phyloP scores from a whole-genome alignment of 1,284 basidiomycete genomes.

The Kalmanozyma brasiliensis region DNA sequence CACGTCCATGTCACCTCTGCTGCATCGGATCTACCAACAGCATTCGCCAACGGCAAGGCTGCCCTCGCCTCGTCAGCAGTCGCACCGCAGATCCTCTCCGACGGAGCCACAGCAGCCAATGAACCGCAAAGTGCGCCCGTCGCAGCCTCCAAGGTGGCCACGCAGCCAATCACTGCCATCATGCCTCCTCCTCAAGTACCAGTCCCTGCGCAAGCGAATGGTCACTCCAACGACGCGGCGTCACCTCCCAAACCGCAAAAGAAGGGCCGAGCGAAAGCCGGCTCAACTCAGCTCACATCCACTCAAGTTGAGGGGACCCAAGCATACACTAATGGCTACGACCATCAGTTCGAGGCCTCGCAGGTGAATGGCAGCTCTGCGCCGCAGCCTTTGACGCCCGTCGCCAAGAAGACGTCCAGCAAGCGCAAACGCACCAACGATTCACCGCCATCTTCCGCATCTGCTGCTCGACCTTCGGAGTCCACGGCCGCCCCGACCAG shows the following conservation, averaged over 20 bases:
- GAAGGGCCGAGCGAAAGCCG: slow-evolving; percentile 1
- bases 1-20: slow-evolving; percentile 33
- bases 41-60: slow-evolving; percentile 5
- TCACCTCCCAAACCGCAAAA: background rate
- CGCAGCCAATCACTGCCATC: background rate
- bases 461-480: too few relatives aligned
- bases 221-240: background rate
- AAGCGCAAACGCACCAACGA: slow-evolving; percentile 28
- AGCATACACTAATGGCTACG: background rate
- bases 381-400: background rate
- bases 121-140: background rate
- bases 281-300: background rate
- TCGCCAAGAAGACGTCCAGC: slow-evolving; percentile 4
- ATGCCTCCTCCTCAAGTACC: background rate
- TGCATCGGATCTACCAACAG: background rate
- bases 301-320: background rate
- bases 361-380: too few relatives aligned
- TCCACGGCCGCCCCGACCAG: background rate
- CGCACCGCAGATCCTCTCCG: too few relatives aligned
- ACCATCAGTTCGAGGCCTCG: too few relatives aligned
- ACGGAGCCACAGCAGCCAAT: background rate
- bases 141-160: background rate
- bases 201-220: slow-evolving; percentile 2
- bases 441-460: slow-evolving; percentile 12
- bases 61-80: too few relatives aligned